Evolutionary conservation across 768 basidiomycete genomes (phyloP).

Genomic region (Rhizopogon vesiculosus): DNA sequence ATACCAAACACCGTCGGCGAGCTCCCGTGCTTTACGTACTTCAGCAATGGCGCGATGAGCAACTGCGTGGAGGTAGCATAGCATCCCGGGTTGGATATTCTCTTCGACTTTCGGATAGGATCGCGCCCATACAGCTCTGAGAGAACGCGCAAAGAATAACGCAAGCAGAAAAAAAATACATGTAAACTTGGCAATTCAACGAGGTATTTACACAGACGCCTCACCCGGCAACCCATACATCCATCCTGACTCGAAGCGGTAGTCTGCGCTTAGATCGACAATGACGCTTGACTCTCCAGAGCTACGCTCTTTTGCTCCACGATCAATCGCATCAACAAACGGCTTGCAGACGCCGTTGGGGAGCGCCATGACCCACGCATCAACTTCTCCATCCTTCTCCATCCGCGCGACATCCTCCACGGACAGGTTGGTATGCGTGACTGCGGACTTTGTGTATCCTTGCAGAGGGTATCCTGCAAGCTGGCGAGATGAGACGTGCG

Average conservation of each 20-base stretch:
- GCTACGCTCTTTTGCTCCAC: slow-evolving; percentile 55
- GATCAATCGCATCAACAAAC: slow-evolving; percentile 92
- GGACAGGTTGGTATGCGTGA: slow-evolving; percentile 81
- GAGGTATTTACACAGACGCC: slow-evolving; percentile 41
- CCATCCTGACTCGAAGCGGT: slow-evolving; percentile 93
- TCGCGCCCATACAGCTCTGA: slow-evolving; percentile 85
- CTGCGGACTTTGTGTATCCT: slow-evolving; percentile 70
- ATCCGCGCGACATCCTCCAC: slow-evolving; percentile 76
- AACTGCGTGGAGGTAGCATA: slow-evolving; percentile 93
- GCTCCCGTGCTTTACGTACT: slow-evolving; percentile 51
- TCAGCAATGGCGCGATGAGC: slow-evolving; percentile 83
- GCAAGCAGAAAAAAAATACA: slow-evolving; percentile 26
- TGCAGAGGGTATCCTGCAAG: slow-evolving; percentile 78
- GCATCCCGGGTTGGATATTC: slow-evolving; percentile 97
- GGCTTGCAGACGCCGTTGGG: slow-evolving; percentile 98
- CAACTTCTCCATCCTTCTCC: slow-evolving; percentile 87
- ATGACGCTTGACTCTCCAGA: slow-evolving; percentile 62
- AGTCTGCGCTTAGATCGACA: slow-evolving; percentile 92
- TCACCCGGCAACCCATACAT: slow-evolving; percentile 99
- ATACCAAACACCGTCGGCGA: slow-evolving; percentile 87
- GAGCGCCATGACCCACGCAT: slow-evolving; percentile 98
- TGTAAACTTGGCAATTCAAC: slow-evolving; percentile 32
- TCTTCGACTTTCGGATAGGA: slow-evolving; percentile 61
- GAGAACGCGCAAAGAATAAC: slow-evolving; percentile 9
- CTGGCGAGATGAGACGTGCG: slow-evolving; percentile 96